Conservation (phyloP, 2,329 filamentous ascomycete species). For the Botrytis hyacinthi region DNA sequence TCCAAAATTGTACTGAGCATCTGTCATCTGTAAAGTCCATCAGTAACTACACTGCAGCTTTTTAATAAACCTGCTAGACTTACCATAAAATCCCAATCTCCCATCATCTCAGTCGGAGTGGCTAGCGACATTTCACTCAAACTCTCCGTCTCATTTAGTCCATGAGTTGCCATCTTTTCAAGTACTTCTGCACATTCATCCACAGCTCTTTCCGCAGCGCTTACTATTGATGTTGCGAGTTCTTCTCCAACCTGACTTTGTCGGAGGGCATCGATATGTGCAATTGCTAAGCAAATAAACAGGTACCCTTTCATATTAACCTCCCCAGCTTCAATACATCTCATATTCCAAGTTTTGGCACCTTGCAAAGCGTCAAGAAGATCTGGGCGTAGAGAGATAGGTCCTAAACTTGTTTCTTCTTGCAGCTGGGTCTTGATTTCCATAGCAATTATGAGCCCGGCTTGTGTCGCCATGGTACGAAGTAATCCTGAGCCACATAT, state of each 20-base stretch:
- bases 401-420: slow-evolving; percentile 44
- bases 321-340: slow-evolving; percentile 44
- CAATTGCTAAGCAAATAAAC: slow-evolving; percentile 40
- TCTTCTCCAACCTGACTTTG: slow-evolving; percentile 41
- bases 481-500: background rate
- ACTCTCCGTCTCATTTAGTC: slow-evolving; percentile 22
- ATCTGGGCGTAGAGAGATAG: slow-evolving; percentile 42
- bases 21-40: slow-evolving; percentile 34
- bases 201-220: slow-evolving; percentile 42
- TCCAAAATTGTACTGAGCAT: slow-evolving; percentile 34
- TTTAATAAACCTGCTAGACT: slow-evolving; percentile 26
- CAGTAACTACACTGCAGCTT: slow-evolving; percentile 2
- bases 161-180: slow-evolving; percentile 34
- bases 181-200: slow-evolving; percentile 40
- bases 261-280: slow-evolving; percentile 46
- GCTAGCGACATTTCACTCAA: slow-evolving; percentile 32
- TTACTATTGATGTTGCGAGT: slow-evolving; percentile 39
- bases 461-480: slow-evolving; percentile 37
- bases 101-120: slow-evolving; percentile 34
- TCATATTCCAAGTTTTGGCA: slow-evolving; percentile 40
- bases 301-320: slow-evolving; percentile 45
- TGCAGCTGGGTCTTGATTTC: slow-evolving; percentile 45
- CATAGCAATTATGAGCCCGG: slow-evolving; percentile 41
- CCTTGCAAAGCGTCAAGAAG: slow-evolving; percentile 46
- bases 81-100: slow-evolving; percentile 47